A percentile compares a stretch with the other conserved stretches of the same genome.
Evolutionary conservation across 176 grass and related monocot species (phyloP).

Genomic region (Aegilops speltoides): DNA sequence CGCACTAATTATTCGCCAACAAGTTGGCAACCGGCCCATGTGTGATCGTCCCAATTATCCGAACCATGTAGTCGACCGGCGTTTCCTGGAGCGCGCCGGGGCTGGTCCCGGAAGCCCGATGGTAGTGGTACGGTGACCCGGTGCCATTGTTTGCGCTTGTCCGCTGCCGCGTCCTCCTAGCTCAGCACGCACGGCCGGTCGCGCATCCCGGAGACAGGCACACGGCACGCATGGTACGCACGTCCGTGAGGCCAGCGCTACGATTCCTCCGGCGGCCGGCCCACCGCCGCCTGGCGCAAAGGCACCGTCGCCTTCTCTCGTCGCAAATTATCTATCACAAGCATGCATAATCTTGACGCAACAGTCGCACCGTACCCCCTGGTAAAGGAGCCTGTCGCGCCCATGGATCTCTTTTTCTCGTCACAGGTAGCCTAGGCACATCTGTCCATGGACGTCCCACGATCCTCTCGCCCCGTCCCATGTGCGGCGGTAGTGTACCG

Average conservation of each 20-base stretch:
- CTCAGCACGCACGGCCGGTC: conserved; percentile 24
- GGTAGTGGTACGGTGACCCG: background rate
- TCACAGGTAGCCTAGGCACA: background rate
- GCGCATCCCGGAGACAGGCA: conserved; percentile 18
- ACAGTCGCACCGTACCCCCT: conserved; percentile 34
- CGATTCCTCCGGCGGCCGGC: conserved; percentile 2
- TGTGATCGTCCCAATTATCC: conserved; percentile 18
- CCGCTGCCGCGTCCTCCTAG: background rate
- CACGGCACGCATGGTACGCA: conserved; percentile 42
- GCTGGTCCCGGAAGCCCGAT: background rate
- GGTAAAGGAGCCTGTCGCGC: conserved; percentile 21
- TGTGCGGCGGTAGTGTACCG: background rate
- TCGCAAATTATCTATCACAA: background rate
- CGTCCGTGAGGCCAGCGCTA: conserved; percentile 31
- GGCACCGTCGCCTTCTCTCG: conserved; percentile 18
- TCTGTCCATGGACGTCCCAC: conserved; percentile 13
- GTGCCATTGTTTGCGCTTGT: conserved; percentile 7
- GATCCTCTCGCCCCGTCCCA: conserved; percentile 15
- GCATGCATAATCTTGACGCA: conserved; percentile 24
- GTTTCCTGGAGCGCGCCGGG: background rate
- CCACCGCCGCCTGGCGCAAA: conserved; percentile 1
- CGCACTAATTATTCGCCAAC: background rate
- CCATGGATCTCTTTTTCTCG: background rate
- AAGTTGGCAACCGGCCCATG: conserved; percentile 10
- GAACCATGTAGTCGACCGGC: background rate